Evolutionary conservation across 163 green algal genomes (phyloP), one percentile per base, ranked within the genome.

Genomic region (Coccomyxa subellipsoidea): DNA sequence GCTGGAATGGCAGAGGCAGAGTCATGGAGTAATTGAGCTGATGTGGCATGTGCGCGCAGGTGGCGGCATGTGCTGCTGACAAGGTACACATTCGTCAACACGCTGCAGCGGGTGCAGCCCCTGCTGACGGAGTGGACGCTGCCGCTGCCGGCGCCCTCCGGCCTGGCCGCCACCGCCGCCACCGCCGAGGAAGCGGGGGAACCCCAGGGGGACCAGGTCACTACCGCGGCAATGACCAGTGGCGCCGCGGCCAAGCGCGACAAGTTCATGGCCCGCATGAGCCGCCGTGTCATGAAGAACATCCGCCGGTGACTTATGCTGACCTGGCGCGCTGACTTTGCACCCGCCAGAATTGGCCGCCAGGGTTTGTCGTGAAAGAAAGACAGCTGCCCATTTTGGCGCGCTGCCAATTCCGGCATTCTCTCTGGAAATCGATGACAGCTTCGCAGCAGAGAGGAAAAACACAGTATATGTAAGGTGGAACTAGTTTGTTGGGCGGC

Each of bases 21-120:
- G n/a, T n/a, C n/a, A n/a, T n/a, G n/a, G n/a, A n/a, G n/a, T n/a
- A n/a, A n/a, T n/a, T n/a, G n/a, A n/a, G n/a, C n/a, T n/a, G n/a
- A n/a, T n/a, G n/a, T n/a, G 47, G 5, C 47, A 59, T 59, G 47
- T 59, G 47, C 47, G 4, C 4, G 81, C 86, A 94, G 92, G 92
- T 96, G 84, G 78, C 83, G 93, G 23, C 95, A 92, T 79, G 81
- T 96, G n/a, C 27, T 88, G 7, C 84, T 95, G 9, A 94, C 93
- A 18, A 85, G 90, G n/a, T 96, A 95, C 82, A 93, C 90, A 21
- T 94, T 91, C 69, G 76, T 92, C 47, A 96, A 95, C 77, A 87
- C 84, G 12, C 71, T 96, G 69, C 37, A 69, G 54, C 83, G 53
- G 0, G 69, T 88, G 29, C 2, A 32, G 66, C 66, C 66, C 18